These are phyloP conservation scores for Sextonia rubra DNA, from an alignment of 164 flowering plant genomes.

Conservation along the genomic window DNA sequence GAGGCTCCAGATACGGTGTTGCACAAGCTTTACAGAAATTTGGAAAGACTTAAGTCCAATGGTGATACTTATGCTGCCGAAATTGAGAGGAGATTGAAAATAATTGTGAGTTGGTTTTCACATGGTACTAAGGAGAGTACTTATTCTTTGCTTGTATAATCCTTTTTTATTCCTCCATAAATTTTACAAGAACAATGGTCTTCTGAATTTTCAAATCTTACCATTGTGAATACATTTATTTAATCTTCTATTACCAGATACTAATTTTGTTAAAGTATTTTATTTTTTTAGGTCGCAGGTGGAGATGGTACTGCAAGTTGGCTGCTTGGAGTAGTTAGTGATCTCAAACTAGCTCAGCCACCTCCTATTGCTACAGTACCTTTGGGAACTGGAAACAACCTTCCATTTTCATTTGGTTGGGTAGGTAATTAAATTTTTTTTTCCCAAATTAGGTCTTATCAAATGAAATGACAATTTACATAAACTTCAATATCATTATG, in stretches of 20 bases:
- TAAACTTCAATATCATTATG: not conserved
- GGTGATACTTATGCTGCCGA: conserved; percentile 42
- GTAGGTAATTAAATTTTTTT: conserved; percentile 30
- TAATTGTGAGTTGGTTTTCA: conserved; percentile 54
- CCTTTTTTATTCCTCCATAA: not conserved
- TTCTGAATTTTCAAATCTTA: not conserved
- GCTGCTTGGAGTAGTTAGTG: conserved; percentile 87
- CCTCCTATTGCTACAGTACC: conserved; percentile 96
- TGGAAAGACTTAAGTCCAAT: conserved; percentile 42
- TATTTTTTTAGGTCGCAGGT: conserved; percentile 76
- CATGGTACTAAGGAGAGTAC: conserved; percentile 4
- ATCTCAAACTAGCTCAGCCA: conserved; percentile 70
- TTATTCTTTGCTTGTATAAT: not conserved
- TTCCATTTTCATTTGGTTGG: conserved; percentile 93
- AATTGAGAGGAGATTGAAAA: conserved; percentile 49
- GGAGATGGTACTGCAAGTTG: conserved; percentile 98
- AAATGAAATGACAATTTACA: not conserved
- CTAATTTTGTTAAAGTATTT: not conserved
- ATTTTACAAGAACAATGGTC: not conserved
- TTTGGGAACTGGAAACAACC: conserved; percentile 90
- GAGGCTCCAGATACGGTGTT: conserved; percentile 69
- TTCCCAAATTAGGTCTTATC: not conserved
- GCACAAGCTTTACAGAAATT: conserved; percentile 39
- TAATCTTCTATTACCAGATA: not conserved
- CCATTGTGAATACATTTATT: not conserved